A percentile compares a stretch with the other conserved stretches of the same genome.
phyloP scores from a whole-genome alignment of 768 basidiomycete genomes.

The Amanita polypyramis region DNA sequence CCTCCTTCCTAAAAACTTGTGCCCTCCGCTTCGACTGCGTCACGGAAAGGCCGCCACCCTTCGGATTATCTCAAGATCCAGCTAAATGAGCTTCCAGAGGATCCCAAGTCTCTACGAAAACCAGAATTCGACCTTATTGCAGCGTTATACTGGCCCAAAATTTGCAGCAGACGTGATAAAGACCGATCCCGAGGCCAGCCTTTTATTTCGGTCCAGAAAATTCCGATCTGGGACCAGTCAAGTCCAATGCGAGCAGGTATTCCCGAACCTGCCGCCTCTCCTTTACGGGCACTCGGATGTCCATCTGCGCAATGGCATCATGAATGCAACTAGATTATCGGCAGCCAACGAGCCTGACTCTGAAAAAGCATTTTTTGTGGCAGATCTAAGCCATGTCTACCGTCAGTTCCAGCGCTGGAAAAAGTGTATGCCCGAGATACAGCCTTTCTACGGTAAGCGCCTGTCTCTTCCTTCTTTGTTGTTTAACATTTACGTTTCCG shows the following conservation, averaged over 20 bases:
- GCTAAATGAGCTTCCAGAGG: neutral
- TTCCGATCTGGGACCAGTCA: neutral
- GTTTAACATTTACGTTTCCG: neutral
- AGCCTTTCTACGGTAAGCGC: constrained; percentile 81
- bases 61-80: neutral
- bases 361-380: constrained; percentile 94
- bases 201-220: neutral
- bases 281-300: constrained; percentile 58
- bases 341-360: constrained; percentile 43
- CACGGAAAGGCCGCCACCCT: neutral
- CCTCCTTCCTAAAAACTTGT: neutral
- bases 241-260: constrained; percentile 9
- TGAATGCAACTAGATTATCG: constrained; percentile 44
- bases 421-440: constrained; percentile 66
- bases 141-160: neutral
- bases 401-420: constrained; percentile 79
- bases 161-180: constrained; percentile 3
- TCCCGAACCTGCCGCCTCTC: constrained; percentile 52
- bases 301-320: constrained; percentile 70
- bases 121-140: neutral
- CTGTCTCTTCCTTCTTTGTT: neutral
- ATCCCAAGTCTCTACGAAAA: neutral
- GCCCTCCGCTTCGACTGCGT: neutral
- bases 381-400: constrained; percentile 84
- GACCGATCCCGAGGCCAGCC: constrained; percentile 1